Evolutionary conservation across 176 grass and related monocot species (phyloP), one percentile per base, ranked within the genome.

Genomic region (Triticum monococcum): DNA sequence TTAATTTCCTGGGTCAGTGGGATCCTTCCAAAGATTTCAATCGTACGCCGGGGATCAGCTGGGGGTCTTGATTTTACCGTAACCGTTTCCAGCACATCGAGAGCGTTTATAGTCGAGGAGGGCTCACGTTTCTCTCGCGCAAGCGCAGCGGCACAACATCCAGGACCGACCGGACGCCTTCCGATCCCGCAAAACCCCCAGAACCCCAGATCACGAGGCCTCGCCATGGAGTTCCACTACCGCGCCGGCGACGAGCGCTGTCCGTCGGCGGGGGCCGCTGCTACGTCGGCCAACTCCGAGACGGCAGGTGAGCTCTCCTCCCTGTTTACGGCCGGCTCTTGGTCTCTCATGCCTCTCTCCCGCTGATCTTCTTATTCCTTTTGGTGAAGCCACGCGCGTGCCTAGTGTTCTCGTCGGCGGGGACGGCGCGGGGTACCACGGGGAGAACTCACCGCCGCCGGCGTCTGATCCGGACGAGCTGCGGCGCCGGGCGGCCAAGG

Each of bases 171-270:
- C 50, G 5, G 22, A 32, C 10, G 50, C 10, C 18, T 78, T 23
- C 45, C 5, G 3, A 1, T 61, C 54, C 32, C 7, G 56, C 54
- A 62, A 62, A 79, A 77, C 14, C 75, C 56, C 22, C 56, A 17
- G n/a, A 62, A 60, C 38, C 75, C 75, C 75, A 37, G 32, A 25
- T 9, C 32, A 8, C 22, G 1, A 62, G n/a, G 14, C 78, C 72
- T 8, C 7, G 25, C 69, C 31, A 85, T 85, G 88, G 77, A 89
- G 83, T 89, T 89, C 62, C 17, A 7, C 4, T 89, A 81, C 88
- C 77, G 83, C 36, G 88, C 83, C 77, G 46, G 78, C 26, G 61
- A 89, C 60, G 77, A 45, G 1, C 88, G 82, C 61, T 61, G 26
- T 60, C 60, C 18, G 1, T 81, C 84, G 31, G 22, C 66, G 24